Conservation (phyloP, 441 rosid genomes). For the Gossypium laxum region DNA sequence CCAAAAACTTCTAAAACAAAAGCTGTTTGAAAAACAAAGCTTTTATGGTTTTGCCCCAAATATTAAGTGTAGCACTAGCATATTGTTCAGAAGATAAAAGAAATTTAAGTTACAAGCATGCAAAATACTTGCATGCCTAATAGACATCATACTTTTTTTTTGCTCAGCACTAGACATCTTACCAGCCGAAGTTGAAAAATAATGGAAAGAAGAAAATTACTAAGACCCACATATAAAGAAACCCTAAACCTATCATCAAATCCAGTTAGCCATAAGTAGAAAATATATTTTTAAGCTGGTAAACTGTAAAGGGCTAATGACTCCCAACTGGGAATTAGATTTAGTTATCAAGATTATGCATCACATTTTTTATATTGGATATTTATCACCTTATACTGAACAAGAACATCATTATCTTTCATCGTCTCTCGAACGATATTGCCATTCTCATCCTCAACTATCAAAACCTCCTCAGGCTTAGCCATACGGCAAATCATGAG, state of each 20-base stretch:
- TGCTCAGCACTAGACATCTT: neutral
- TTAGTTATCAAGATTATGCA: neutral
- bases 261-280: neutral
- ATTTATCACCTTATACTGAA: slow-evolving; percentile 76
- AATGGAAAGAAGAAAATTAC: neutral
- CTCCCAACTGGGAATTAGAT: neutral
- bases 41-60: neutral
- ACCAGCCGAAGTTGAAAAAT: neutral
- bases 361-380: neutral
- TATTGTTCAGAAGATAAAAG: neutral
- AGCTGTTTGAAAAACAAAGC: neutral
- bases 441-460: slow-evolving; percentile 99
- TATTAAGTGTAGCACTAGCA: neutral
- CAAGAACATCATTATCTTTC: slow-evolving; percentile 99
- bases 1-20: neutral
- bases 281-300: neutral
- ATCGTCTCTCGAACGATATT: slow-evolving; percentile 96
- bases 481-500: slow-evolving; percentile 99
- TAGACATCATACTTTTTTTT: neutral
- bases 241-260: neutral
- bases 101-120: neutral
- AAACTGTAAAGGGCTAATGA: neutral
- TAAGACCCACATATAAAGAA: neutral
- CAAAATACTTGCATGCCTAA: neutral
- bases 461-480: slow-evolving; percentile 96